Evolutionary conservation across 2,329 filamentous ascomycete species (phyloP), one percentile per base, ranked within the genome.

Genomic region (Ophiostoma australiae): DNA sequence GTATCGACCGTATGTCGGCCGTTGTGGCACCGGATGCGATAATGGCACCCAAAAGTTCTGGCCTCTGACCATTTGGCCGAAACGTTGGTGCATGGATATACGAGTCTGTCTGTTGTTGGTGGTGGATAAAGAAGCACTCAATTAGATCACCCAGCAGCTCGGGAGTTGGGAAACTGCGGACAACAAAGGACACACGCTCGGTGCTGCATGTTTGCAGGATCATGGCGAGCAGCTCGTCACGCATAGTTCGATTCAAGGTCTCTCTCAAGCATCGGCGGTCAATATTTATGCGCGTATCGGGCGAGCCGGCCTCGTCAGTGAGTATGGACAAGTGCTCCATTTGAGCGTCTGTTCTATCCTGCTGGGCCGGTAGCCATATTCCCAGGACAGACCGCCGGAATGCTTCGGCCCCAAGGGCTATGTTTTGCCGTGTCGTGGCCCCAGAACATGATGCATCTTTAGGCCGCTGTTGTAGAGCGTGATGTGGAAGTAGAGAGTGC

Each of bases 81-180:
- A 90, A 85, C 0, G 86, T 87, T 1, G 86, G 84, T 66, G 87
- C 83, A 77, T 91, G 89, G 71, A 91, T 84, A 81, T 84, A 90
- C 66, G 83, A 81, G 67, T 85, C 86, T 0, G 88, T 82, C 72
- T 87, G 82, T 67, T 87, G 84, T 35, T 82, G 80, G 63, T 89
- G 85, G 1, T 83, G 82, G 0, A 85, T 84, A 27, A 90, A 79
- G 72, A 86, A 90, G 72, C 86, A 84, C 72, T 90, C 86, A 15
- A 89, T 81, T 70, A 90, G 80, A 11, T 84, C 86, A 74, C 90
- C 88, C 72, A 90, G 80, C 2, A 87, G 77, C 31, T 87, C 84
- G 23, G 86, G 82, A 1, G 86, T 87, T 0, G 88, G 87, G 73
- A 91, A 91, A 0, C 88, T 88, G 1, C 83, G 85, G 23, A 84